Evolutionary conservation across 768 basidiomycete genomes (phyloP), one percentile per base, ranked within the genome.

Genomic region (Heimioporus sp.): DNA sequence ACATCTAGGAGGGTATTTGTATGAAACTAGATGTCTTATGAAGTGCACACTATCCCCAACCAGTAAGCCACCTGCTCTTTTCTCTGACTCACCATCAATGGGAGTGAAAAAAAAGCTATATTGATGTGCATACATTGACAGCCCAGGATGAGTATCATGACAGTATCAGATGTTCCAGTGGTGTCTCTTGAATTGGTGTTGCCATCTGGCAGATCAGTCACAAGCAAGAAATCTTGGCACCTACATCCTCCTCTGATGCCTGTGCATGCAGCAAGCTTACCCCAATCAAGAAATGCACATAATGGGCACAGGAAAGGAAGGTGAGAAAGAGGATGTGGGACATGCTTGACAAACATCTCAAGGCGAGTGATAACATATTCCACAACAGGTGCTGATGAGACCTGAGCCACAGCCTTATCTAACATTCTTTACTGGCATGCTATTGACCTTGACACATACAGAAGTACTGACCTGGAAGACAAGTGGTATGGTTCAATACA

Each of bases 21-120:
- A 75, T 80, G 41, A 97, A 96, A 65, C 75, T 98, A 34, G 97
- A 98, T 70, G 92, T 96, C 17, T 73, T 98, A 34, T 91, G 90
- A 67, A 98, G 98, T 65, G 86, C 94, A 2, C 92, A 98, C 68
- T 98, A 93, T 15, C 97, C 96, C 1, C 98, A 98, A 69, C 84
- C 85, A 66, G 96, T 96, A 55, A 48, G 84, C 76, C 12, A 32
- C 6, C 24, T 7, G 5, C 24, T 28, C 24, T 28, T 28, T 28
- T 3, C 24, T 28, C 3, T 7, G 24, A 5, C 5, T 28, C 24
- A 28, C 7, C 24, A 7, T 28, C 24, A 7, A 28, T 7, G 4
- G 24, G 7, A 28, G 7, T 28, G 3, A 4, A 28, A 28, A 28
- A 28, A 28, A 28, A 28, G 6, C 24, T 6, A 7, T 4, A 31